Evolutionary conservation across 2,329 filamentous ascomycete species (phyloP), one percentile per base, ranked within the genome.

Genomic region (Stromatinia cepivora): DNA sequence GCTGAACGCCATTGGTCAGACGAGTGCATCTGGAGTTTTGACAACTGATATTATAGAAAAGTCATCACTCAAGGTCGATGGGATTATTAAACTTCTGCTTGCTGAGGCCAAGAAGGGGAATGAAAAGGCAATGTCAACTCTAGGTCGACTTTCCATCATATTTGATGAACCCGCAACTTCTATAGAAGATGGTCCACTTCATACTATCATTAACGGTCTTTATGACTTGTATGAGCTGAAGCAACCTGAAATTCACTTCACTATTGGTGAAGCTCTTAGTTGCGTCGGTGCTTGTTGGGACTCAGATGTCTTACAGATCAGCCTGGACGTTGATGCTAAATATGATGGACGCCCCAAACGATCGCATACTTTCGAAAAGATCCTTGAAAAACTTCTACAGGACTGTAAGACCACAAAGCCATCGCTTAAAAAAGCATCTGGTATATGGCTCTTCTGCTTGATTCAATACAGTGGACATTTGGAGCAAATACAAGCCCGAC

Each of bases 361-460:
- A 6, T 77, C 83, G 1, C 77, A 81, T 1, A 78, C 78, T 1
- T 62, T 79, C 3, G 72, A 69, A 73, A 78, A 58, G 71, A 75
- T 81, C 73, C 76, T 97, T 7, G 86, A 92, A 70, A 93, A 90
- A 77, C 85, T 96, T 2, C 84, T 98, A 59, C 81, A 82, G 2
- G 90, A 95, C 75, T 95, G 91, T 81, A 90, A 91, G 75, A 88
- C 90, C 11, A 93, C 92, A 0, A 97, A 97, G 76, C 95, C 95
- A 0, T 91, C 93, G 0, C 83, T 97, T 6, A 89, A 93, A 74
- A 97, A 97, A 78, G 93, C 94, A 4, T 94, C 94, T 0, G 93
- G 93, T 0, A 97, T 99, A 74, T 98, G 95, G 95, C 85, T 98
- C 0, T 89, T 98, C 70, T 97, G 91, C 76, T 81, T 98, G 4